Evolutionary conservation across 1,139 yeast genomes (phyloP).

Genomic region (Geotrichum phurueaensis): DNA sequence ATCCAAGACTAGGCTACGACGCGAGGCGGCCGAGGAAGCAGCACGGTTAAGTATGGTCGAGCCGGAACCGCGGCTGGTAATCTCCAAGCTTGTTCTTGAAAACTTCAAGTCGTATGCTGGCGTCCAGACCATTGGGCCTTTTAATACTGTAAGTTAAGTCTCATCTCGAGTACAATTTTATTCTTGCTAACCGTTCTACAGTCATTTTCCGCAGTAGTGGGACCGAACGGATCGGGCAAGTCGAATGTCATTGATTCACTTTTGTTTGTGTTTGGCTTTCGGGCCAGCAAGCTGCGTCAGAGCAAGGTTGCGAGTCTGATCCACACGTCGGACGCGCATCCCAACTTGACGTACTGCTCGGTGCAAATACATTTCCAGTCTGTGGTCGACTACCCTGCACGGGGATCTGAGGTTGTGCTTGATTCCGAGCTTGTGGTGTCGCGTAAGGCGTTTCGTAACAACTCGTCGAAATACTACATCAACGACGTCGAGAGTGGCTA

Average conservation of each 20-base stretch:
- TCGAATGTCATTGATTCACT: constrained; percentile 95
- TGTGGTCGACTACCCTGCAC: constrained; percentile 55
- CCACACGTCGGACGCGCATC: constrained; percentile 68
- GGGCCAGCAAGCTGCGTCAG: constrained; percentile 96
- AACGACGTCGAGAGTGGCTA: constrained; percentile 57
- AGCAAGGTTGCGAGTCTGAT: constrained; percentile 85
- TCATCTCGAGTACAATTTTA: neutral
- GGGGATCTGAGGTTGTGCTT: constrained; percentile 39
- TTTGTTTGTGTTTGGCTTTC: constrained; percentile 92
- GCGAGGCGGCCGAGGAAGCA: constrained; percentile 15
- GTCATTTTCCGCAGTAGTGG: constrained; percentile 96
- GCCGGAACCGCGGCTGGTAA: constrained; percentile 48
- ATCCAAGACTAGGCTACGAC: constrained; percentile 14
- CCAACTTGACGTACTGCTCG: constrained; percentile 65
- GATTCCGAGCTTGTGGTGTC: constrained; percentile 63
- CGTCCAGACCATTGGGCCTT: constrained; percentile 88
- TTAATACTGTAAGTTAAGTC: constrained; percentile 44
- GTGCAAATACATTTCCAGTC: constrained; percentile 90
- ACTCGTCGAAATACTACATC: constrained; percentile 71
- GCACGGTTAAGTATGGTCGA: constrained; percentile 1
- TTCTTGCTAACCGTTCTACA: constrained; percentile 30
- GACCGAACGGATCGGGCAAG: constrained; percentile 97
- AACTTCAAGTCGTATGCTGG: constrained; percentile 97
- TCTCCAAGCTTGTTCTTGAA: constrained; percentile 42
- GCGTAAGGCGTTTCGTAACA: constrained; percentile 71